Percentiles rank a stretch among this genome's conserved stretches.
These are phyloP conservation scores for Groenewaldozyma sp. DNA, from an alignment of 1,139 yeast genomes.

Conservation along the genomic window DNA sequence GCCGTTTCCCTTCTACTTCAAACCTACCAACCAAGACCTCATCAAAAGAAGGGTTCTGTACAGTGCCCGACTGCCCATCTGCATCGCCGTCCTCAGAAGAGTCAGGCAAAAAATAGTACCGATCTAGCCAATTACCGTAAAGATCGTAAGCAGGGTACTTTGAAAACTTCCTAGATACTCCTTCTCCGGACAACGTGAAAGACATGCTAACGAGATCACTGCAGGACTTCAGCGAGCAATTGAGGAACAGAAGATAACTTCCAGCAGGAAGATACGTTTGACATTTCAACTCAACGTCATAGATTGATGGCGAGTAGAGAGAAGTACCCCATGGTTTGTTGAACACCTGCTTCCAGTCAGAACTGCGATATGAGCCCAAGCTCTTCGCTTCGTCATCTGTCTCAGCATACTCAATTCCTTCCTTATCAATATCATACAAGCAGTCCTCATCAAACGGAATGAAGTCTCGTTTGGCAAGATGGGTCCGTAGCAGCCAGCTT, in stretches of 20 bases:
- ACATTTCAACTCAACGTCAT: not conserved
- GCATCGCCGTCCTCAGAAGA: not conserved
- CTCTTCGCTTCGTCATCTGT: not conserved
- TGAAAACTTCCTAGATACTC: not conserved
- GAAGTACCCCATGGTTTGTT: conserved; percentile 2
- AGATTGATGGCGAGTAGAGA: not conserved
- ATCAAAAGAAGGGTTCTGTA: too few species aligned
- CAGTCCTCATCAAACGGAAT: not conserved
- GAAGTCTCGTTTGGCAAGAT: not conserved
- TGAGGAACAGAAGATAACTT: not conserved
- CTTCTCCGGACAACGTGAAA: too few species aligned
- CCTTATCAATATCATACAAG: not conserved
- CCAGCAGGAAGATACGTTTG: not conserved
- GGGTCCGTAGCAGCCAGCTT: not conserved
- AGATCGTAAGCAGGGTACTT: not conserved
- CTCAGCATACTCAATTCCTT: not conserved
- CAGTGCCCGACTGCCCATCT: too few species aligned
- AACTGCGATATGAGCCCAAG: not conserved
- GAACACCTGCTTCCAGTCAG: not conserved
- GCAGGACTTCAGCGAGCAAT: too few species aligned
- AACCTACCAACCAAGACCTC: too few species aligned
- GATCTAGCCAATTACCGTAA: not conserved
- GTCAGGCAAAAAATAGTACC: not conserved
- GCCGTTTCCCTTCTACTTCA: too few species aligned
- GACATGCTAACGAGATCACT: too few species aligned